These are phyloP conservation scores for Hansenula sp. DNA, from an alignment of 1,139 yeast genomes.

Conservation along the genomic window DNA sequence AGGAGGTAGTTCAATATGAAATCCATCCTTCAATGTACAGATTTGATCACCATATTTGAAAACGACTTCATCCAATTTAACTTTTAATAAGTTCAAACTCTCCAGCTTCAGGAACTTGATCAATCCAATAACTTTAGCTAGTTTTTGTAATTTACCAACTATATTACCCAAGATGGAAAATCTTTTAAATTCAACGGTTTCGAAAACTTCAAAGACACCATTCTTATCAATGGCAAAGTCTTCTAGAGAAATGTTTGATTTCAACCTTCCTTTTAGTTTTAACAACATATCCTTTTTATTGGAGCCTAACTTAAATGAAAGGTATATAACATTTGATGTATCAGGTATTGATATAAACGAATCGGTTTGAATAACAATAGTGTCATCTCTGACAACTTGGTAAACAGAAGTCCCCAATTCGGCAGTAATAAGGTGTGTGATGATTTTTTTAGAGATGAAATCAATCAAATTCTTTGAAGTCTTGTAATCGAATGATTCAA, in stretches of 20 bases:
- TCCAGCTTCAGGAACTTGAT: constrained; percentile 18
- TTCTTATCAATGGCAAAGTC: constrained; percentile 18
- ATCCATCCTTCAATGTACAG: constrained; percentile 17
- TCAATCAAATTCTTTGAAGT: constrained; percentile 48
- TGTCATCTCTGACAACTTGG: constrained; percentile 9
- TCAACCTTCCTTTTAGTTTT: constrained; percentile 16
- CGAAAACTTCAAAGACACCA: constrained; percentile 20
- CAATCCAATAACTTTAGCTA: constrained; percentile 21
- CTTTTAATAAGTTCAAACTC: constrained; percentile 18
- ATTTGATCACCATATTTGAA: constrained; percentile 21
- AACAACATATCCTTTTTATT: constrained; percentile 3
- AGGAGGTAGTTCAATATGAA: constrained; percentile 18
- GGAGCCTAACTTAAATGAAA: constrained; percentile 10
- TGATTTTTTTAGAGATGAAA: constrained; percentile 53
- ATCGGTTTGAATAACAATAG: constrained; percentile 14
- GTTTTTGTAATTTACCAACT: constrained; percentile 15
- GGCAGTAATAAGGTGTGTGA: constrained; percentile 60
- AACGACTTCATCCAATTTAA: constrained; percentile 20
- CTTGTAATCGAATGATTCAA: constrained; percentile 39
- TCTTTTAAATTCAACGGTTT: constrained; percentile 17
- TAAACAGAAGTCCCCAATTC: constrained; percentile 39
- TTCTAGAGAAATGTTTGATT: constrained; percentile 10
- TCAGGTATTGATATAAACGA: constrained; percentile 19
- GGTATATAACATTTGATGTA: constrained; percentile 16
- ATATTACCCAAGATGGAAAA: constrained; percentile 10